Evolutionary conservation across 2,329 filamentous ascomycete genomes (phyloP).

Genomic region (Daldinia sp.): DNA sequence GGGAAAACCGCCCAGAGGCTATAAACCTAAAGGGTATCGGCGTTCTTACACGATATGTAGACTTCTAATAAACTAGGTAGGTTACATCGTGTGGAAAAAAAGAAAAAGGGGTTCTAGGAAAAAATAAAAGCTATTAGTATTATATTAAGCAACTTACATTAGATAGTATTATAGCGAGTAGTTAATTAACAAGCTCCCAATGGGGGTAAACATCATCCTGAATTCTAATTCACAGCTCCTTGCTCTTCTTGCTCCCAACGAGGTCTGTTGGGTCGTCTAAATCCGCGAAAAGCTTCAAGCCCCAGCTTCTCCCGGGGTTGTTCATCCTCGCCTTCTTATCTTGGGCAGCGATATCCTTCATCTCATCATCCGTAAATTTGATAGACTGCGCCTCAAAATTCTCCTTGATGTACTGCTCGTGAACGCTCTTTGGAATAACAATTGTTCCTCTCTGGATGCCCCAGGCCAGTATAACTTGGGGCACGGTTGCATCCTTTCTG

Average conservation of each 20-base stretch:
- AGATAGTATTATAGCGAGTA: too few species aligned
- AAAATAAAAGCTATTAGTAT: too few species aligned
- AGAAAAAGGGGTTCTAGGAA: too few species aligned
- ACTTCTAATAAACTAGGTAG: too few species aligned
- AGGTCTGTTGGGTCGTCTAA: conserved; percentile 49
- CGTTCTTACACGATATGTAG: too few species aligned
- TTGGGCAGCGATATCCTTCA: conserved; percentile 44
- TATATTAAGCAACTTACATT: too few species aligned
- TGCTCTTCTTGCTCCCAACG: conserved; percentile 23
- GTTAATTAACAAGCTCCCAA: too few species aligned
- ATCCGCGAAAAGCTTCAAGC: conserved; percentile 51
- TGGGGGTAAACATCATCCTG: too few species aligned
- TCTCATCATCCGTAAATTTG: conserved; percentile 50
- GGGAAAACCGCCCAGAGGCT: too few species aligned
- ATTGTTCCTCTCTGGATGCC: conserved; percentile 55
- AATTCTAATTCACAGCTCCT: conserved; percentile 34
- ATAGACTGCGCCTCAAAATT: conserved; percentile 61
- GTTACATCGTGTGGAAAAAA: too few species aligned
- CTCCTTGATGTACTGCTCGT: conserved; percentile 53
- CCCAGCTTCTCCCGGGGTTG: conserved; percentile 52
- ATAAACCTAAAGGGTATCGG: too few species aligned
- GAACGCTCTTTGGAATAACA: conserved; percentile 61
- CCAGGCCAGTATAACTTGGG: conserved; percentile 59
- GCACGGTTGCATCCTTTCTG: conserved; percentile 52
- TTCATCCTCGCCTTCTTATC: conserved; percentile 49